Evolutionary conservation across 495 filamentous ascomycete species (phyloP), one percentile per base, ranked within the genome.

Genomic region (Penicillium psychrofluorescens): DNA sequence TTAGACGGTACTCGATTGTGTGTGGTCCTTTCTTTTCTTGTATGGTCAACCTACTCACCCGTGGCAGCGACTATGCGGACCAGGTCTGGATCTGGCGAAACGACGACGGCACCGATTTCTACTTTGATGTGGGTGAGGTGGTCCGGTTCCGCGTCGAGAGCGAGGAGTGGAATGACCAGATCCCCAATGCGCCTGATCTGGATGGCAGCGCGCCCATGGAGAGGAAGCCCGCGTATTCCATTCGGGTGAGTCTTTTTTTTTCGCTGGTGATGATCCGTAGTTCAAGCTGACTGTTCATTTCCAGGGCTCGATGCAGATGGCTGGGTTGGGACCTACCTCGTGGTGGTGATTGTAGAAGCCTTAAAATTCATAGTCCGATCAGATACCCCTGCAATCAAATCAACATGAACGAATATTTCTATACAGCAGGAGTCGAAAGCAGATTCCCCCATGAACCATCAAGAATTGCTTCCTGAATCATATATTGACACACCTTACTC

Each of bases 121-220:
- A 81, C 55, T 95, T 87, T 64, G 92, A 98, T 65, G 83, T 83
- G 45, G 80, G 86, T 50, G 92, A 97, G 66, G 72, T 84, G 45
- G 90, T 95, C 8, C 81, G 88, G 11, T 85, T 96, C 56, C 76
- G 85, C 15, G 79, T 97, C 12, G 79, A 90, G 44, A 71, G 78
- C 22, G 92, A 99, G 70, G 71, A 82, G 40, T 99, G 91, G 85
- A 75, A 85, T 34, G 90, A 97, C 55, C 84, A 94, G 62, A 79
- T 83, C 7, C 91, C 91, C 4, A 77, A 76, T 38, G 78, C 74
- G 29, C 81, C 82, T 9, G 71, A 77, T 42, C 69, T 78, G 13
- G 59, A 62, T 1, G 69, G 70, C 31, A 76, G 71, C 35, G 62
- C 71, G 27, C 46, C 68, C 4, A 61, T 68, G 29, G 75, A 80